These are phyloP conservation scores for Alternaria ethzedia DNA, from an alignment of 2,329 filamentous ascomycete genomes.

Conservation along the genomic window DNA sequence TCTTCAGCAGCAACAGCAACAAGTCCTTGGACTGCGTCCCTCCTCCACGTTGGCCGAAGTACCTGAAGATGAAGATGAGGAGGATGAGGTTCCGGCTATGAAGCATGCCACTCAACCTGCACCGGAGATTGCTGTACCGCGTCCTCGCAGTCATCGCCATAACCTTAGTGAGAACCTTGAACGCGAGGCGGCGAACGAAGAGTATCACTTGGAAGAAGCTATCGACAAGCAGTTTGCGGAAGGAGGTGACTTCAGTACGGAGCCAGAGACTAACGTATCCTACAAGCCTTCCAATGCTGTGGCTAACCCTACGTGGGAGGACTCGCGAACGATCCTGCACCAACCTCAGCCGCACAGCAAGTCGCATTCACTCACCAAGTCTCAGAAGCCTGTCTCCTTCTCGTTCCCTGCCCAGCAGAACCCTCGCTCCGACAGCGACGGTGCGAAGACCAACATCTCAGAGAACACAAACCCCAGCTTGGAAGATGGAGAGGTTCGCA, in stretches of 20 bases:
- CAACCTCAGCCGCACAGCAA: constrained; percentile 77
- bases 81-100: constrained; percentile 47
- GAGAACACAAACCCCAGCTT: constrained; percentile 49
- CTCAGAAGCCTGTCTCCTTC: constrained; percentile 53
- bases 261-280: constrained; percentile 39
- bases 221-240: constrained; percentile 80
- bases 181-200: constrained; percentile 82
- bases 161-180: constrained; percentile 81
- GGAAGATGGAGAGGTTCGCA: constrained; percentile 39
- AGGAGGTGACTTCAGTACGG: constrained; percentile 71
- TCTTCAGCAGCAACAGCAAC: constrained; percentile 54
- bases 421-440: constrained; percentile 49
- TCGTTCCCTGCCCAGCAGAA: constrained; percentile 39
- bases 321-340: constrained; percentile 60
- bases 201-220: constrained; percentile 83
- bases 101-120: constrained; percentile 48
- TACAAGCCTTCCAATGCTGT: constrained; percentile 35
- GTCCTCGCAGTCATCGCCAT: constrained; percentile 67
- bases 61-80: constrained; percentile 75
- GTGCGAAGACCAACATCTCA: constrained; percentile 49
- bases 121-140: constrained; percentile 65
- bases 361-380: constrained; percentile 73
- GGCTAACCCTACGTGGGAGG: constrained; percentile 43
- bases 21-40: constrained; percentile 53
- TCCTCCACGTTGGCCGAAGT: constrained; percentile 68